Conservation (phyloP, 2,329 filamentous ascomycete species). For the Reticulascus tulasneorum region DNA sequence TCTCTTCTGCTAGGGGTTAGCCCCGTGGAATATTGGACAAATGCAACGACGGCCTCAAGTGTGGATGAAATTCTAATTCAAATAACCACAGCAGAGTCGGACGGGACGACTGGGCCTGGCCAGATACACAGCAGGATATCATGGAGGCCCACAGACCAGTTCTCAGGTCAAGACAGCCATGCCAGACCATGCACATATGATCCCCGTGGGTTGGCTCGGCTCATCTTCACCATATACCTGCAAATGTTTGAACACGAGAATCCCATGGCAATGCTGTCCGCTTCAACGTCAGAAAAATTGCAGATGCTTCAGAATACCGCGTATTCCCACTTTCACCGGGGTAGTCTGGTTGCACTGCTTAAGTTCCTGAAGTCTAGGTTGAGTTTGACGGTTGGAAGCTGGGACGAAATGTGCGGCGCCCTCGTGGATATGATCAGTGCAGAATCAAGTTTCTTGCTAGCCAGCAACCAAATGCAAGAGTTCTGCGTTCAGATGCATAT, state of each 20-base stretch:
- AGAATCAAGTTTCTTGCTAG: constrained; percentile 25
- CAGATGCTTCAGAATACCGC: constrained; percentile 7
- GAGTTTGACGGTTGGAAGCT: constrained; percentile 28
- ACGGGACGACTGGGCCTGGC: neutral
- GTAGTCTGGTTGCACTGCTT: constrained; percentile 34
- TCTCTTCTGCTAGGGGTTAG: constrained; percentile 47
- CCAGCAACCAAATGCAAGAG: constrained; percentile 29
- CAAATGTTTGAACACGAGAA: constrained; percentile 42
- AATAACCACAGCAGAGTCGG: constrained; percentile 5
- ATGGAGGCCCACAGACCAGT: constrained; percentile 31
- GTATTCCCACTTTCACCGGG: constrained; percentile 31
- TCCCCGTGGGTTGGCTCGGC: constrained; percentile 29
- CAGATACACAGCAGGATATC: constrained; percentile 25
- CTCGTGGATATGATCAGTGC: constrained; percentile 25
- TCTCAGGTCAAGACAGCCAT: constrained; percentile 22
- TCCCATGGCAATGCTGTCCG: constrained; percentile 8
- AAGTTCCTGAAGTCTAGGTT: constrained; percentile 30
- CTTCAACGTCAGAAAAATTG: constrained; percentile 5
- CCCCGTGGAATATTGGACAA: constrained; percentile 47
- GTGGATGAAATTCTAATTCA: constrained; percentile 34
- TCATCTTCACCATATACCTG: constrained; percentile 38
- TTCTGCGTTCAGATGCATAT: constrained; percentile 31
- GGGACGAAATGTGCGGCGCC: constrained; percentile 22
- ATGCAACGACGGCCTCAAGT: constrained; percentile 35
- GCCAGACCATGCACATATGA: constrained; percentile 26